Evolutionary conservation across 2,329 filamentous ascomycete genomes (phyloP), one percentile per base, ranked within the genome.

Genomic region (Colletotrichum ledebouriae): DNA sequence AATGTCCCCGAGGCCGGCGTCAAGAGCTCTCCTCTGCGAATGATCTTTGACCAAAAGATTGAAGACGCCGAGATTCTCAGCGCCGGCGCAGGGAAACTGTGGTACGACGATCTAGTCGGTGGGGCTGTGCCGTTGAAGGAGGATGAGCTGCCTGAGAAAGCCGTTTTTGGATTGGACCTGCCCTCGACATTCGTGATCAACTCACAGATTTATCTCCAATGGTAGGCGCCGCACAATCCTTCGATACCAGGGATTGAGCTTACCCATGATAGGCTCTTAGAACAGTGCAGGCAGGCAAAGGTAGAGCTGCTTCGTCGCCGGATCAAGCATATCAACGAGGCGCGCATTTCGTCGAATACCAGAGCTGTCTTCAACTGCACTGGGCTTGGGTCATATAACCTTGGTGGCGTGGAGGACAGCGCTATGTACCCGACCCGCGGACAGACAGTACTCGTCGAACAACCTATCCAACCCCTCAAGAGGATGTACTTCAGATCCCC

Each of bases 191-290:
- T 80, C 73, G 71, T 78, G 29, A 77, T 82, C 78, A 98, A 98
- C 81, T 93, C 93, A 0, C 89, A 92, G 47, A 81, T 98, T 66
- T 98, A 98, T 80, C 88, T 98, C 2, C 89, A 93, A 4, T 98
- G 92, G 89, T 68, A 13, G 13, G 59, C 20, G 6, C 1, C 22
- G 4, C 3, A 3, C 7, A 20, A n/a, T 11, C 7, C 3, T 5
- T 12, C 6, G 6, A 15, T 10, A 5, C 50, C 9, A 22, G 9
- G 13, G 13, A 25, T 17, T 3, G n/a, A 5, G 41, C 34, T 60
- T 13, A 60, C 46, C 6, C 6, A 15, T 9, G 15, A 15, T 7
- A 68, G 68, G 68, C 89, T 98, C 0, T 83, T 92, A 0, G 92
- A 92, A 0, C 90, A 96, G 80, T 97, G 93, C 77, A 84, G 92